Conservation (phyloP, 1,284 basidiomycete species). For the Rhodotorula glutinis region DNA sequence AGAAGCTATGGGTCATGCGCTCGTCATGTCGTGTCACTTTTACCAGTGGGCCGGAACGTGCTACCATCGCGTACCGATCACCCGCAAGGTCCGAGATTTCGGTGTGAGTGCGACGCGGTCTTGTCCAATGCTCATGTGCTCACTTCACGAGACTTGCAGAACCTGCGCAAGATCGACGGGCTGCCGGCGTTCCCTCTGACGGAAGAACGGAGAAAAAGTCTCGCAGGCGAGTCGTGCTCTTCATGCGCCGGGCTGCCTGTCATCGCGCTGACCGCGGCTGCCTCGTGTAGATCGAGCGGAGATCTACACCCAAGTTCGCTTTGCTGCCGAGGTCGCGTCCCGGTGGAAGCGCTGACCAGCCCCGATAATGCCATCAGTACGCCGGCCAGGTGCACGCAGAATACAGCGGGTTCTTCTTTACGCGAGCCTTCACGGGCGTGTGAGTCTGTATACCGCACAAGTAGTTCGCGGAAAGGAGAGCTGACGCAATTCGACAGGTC, state of each 20-base stretch:
- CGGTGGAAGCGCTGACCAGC: not conserved
- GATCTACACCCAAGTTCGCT: slow-evolving; percentile 2
- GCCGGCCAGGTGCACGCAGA: slow-evolving; percentile 14
- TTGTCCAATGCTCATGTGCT: not conserved
- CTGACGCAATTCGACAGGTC: slow-evolving; percentile 4
- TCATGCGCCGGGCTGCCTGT: too few species aligned
- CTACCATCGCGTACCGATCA: slow-evolving; percentile 10
- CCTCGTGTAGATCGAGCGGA: slow-evolving; percentile 3
- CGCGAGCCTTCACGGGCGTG: slow-evolving; percentile 30
- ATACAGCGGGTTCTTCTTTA: slow-evolving; percentile 34
- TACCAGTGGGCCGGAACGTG: slow-evolving; percentile 20
- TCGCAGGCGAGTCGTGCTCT: not conserved
- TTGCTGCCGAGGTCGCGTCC: not conserved
- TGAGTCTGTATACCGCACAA: not conserved
- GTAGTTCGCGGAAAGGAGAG: not conserved
- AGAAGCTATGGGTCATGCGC: slow-evolving; percentile 11
- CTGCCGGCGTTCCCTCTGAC: slow-evolving; percentile 1
- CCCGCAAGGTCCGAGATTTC: slow-evolving; percentile 37
- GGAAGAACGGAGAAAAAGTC: not conserved
- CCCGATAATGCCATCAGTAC: not conserved
- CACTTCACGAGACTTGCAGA: not conserved
- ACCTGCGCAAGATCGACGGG: not conserved
- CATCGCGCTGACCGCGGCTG: too few species aligned
- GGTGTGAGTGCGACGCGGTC: not conserved
- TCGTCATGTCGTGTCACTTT: slow-evolving; percentile 14